Evolutionary conservation across 768 basidiomycete genomes (phyloP).

Genomic region (Mycena kentingensis): DNA sequence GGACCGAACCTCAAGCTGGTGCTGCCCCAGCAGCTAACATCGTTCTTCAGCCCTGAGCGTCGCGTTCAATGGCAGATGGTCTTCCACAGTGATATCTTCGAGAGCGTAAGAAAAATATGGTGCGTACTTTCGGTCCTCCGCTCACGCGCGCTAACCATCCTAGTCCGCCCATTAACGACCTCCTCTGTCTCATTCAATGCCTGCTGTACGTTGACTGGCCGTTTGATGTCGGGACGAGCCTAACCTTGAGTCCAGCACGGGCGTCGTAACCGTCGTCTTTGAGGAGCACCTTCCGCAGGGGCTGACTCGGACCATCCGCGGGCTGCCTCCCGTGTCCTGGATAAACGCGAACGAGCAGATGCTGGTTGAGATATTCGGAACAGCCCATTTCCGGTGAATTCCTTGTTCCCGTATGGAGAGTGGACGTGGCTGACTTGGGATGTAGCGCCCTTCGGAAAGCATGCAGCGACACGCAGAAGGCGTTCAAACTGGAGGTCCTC

Average conservation of each 20-base stretch:
- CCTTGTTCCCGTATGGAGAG: neutral
- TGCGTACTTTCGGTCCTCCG: too few relatives aligned
- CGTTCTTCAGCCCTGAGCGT: slow-evolving; percentile 84
- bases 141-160: too few relatives aligned
- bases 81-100: slow-evolving; percentile 78
- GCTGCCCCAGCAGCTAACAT: slow-evolving; percentile 76
- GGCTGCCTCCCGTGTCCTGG: slow-evolving; percentile 78
- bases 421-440: neutral
- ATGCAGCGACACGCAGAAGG: slow-evolving; percentile 66
- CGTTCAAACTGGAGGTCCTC: slow-evolving; percentile 74
- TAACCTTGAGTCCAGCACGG: too few relatives aligned
- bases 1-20: slow-evolving; percentile 72
- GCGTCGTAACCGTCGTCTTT: slow-evolving; percentile 69
- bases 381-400: slow-evolving; percentile 55
- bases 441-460: slow-evolving; percentile 62
- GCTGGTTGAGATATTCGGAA: slow-evolving; percentile 75
- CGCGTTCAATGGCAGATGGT: slow-evolving; percentile 91
- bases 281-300: slow-evolving; percentile 76
- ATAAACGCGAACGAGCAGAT: slow-evolving; percentile 66
- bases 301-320: slow-evolving; percentile 73
- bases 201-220: too few relatives aligned
- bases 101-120: slow-evolving; percentile 67
- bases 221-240: too few relatives aligned
- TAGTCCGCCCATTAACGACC: slow-evolving; percentile 70
- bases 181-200: slow-evolving; percentile 68